Conservation (phyloP, 192 early-diverging fungal genomes). For the Chytriomyces confervae region DNA sequence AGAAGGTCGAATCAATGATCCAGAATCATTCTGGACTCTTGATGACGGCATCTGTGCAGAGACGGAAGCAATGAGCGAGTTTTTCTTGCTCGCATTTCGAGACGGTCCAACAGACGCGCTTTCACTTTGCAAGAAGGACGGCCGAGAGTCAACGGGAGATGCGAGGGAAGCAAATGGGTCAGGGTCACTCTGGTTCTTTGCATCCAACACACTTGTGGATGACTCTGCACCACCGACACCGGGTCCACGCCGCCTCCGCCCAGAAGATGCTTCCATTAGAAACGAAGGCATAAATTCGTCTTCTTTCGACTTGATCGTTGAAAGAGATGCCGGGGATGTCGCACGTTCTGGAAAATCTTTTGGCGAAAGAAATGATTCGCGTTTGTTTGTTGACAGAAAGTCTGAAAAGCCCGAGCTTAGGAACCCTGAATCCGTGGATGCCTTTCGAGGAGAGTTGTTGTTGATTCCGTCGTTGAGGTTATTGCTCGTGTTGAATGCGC, state of each 20-base stretch:
- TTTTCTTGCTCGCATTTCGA: conserved; percentile 1
- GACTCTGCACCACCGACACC: not conserved
- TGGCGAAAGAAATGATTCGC: too few relatives aligned
- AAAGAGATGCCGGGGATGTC: conserved; percentile 11
- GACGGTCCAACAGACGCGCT: too few relatives aligned
- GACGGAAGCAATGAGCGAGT: conserved; percentile 18
- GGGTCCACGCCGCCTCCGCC: conserved; percentile 24
- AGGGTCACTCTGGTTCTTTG: not conserved
- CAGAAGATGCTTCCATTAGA: conserved; percentile 19
- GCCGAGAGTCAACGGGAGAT: too few relatives aligned
- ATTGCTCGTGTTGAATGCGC: too few relatives aligned
- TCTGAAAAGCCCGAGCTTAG: too few relatives aligned
- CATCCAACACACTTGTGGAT: not conserved
- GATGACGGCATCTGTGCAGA: conserved; percentile 7
- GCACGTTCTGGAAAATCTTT: not conserved
- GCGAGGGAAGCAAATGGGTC: not conserved
- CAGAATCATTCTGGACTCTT: not conserved
- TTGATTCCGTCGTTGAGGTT: too few relatives aligned
- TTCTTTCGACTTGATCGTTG: conserved; percentile 28
- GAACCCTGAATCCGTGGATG: too few relatives aligned
- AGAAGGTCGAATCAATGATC: not conserved
- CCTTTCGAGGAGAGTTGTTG: too few relatives aligned
- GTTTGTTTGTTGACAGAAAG: too few relatives aligned
- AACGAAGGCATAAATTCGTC: conserved; percentile 39
- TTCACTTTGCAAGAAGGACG: too few relatives aligned